Evolutionary conservation across 305 asterid genomes (phyloP), one percentile per base, ranked within the genome.

Genomic region (Solanum aculeatissimum): DNA sequence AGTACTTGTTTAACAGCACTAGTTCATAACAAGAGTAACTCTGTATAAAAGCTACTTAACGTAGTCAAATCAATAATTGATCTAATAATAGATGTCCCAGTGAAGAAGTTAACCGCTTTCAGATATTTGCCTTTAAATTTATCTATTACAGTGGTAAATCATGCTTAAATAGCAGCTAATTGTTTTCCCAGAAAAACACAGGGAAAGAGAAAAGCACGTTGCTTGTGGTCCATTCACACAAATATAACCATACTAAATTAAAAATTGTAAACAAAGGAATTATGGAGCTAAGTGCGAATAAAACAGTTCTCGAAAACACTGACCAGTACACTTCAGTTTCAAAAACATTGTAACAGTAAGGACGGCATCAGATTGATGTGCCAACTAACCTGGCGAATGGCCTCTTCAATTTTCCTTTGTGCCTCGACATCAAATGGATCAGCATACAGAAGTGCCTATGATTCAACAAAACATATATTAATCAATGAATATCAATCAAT

Each of bases 391-490:
- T 97, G 97, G 82, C 95, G 98, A 86, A 97, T 97, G 23, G 97
- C 90, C 9, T 91, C 98, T 91, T 96, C 99, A 84, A 96, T 96
- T 89, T 95, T 96, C 94, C 83, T 96, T 85, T 97, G 99, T 84
- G 98, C 97, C 89, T 97, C 99, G 38, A 95, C 97, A 86, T 97
- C 99, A 88, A 97, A 95, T 81, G 99, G 99, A 92, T 97, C 99
- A 38, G 99, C 98, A 89, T 94, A 91, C 78, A 91, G 97, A 82
- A 97, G 92, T 83, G 97, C 98, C 99, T 96, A 85, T 2, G 58
- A 53, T 60, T 69, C 84, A 84, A 78, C 68, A 78, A 6, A n/a
- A 29, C 42, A 15, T 78, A 78, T 35, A 53, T 51, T 78, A 78
- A 53, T 19, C 66, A 78, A 32, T 53, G 29, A 53, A 5, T 83